Base-by-base conservation (phyloP, 2,329 filamentous ascomycete genomes). In the Cladosporium sp. region DNA sequence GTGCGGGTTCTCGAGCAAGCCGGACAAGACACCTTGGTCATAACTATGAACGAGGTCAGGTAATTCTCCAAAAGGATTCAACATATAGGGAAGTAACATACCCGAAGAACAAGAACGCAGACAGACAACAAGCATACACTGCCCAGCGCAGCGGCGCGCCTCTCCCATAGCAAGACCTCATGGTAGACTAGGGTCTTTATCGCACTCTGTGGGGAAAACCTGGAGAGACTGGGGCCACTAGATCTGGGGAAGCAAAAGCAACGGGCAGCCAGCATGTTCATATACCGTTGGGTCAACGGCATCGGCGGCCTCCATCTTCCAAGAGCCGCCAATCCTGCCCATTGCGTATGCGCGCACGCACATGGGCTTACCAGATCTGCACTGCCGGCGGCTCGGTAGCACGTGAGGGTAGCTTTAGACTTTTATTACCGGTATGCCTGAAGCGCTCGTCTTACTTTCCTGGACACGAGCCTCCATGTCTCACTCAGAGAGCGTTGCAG, bases 41-140 rank as follows among this genome's bases (percentile, higher is more conserved):
- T 54, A 54, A 22, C 52, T 49, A 13, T 43, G 18, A 9, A 46
- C 13, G 41, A 18, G 28, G 38, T 49, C 34, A 41, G 46, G 3
- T 42, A 3, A 19, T 19, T 19, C 9, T 42, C 16, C 13, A 22
- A 42, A 5, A 14, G 19, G 19, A 42, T 11, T 16, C 4, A 19
- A 3, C 2, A 14, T 7, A 4, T 11, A 18, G 10, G 11, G 35
- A 16, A 14, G 11, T n/a, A 10, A 33, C 53, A 10, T 52, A 58
- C 14, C 56, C 58, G 42, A 59, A 58, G 44, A 58, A 59, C 44
- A 59, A 42, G 44, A 59, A 59, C 4, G 58, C 58, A 28, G 51
- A 53, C 44, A 59, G 38, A 46, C 58, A 59, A 37, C 52, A 51
- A 18, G 56, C 54, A 37, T 59, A 59, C 3, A 59, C 50, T 14